Percentiles rank a stretch among this genome's conserved stretches.
Evolutionary conservation across 2,329 filamentous ascomycete genomes (phyloP).

Genomic region (Chrysoporthe austroafricana): DNA sequence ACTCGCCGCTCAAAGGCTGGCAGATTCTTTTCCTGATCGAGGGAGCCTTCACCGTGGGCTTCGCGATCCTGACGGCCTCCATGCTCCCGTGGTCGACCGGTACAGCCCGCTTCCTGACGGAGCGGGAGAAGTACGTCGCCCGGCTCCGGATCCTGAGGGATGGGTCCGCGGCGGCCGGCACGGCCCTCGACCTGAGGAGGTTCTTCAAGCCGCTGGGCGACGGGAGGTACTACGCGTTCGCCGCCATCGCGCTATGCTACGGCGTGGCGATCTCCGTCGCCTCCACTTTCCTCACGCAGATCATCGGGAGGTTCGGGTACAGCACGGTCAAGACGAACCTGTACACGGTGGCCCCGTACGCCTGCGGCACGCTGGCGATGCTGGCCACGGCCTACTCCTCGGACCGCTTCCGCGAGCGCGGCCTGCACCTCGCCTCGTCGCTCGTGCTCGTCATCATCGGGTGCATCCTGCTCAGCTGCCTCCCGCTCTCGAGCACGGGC

Average conservation of each 20-base stretch:
- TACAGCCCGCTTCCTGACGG: conserved; percentile 44
- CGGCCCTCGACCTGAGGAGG: background rate
- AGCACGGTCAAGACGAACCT: conserved; percentile 68
- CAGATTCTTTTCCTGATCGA: conserved; percentile 52
- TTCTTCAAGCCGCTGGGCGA: conserved; percentile 10
- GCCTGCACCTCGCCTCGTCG: background rate
- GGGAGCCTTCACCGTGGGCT: conserved; percentile 43
- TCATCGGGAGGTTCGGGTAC: conserved; percentile 53
- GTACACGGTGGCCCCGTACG: conserved; percentile 80
- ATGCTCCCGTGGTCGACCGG: conserved; percentile 44
- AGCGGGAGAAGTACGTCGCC: conserved; percentile 9
- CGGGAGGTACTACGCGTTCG: conserved; percentile 3
- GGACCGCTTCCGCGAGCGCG: conserved; percentile 7
- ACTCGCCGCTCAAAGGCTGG: conserved; percentile 42
- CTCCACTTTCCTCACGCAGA: conserved; percentile 49
- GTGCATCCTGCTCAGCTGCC: conserved; percentile 10
- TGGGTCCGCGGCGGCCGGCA: background rate
- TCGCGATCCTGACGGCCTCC: conserved; percentile 43
- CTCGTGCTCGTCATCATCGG: conserved; percentile 13
- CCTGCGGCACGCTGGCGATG: conserved; percentile 64
- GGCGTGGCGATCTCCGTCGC: conserved; percentile 6
- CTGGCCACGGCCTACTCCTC: conserved; percentile 3
- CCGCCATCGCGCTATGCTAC: conserved; percentile 10
- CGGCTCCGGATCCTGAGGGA: conserved; percentile 4
- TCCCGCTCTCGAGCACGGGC: background rate